Conservation (phyloP, 106 monocot species). For the Phalaenopsis aphrodite region DNA sequence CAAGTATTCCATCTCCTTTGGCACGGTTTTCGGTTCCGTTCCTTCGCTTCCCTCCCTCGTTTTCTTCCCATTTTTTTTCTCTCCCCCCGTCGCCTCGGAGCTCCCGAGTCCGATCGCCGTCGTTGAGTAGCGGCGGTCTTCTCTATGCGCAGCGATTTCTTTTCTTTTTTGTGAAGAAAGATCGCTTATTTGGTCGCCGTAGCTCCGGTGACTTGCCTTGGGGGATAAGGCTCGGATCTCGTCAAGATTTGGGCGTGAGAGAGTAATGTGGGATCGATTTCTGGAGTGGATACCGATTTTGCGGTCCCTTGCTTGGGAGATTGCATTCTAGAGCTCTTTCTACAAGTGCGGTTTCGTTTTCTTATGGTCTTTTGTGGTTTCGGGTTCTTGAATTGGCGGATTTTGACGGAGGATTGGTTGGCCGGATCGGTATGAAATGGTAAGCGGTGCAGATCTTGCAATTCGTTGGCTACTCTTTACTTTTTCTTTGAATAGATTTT, state of each 20-base stretch:
- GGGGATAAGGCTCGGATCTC: slow-evolving; percentile 10
- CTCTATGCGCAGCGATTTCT: neutral
- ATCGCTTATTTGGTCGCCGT: neutral
- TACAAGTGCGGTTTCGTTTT: neutral
- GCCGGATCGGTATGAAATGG: slow-evolving; percentile 5
- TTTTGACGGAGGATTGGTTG: neutral
- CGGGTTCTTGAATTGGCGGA: neutral
- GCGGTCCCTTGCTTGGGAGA: neutral
- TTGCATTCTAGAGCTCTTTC: neutral
- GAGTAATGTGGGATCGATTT: slow-evolving; percentile 10
- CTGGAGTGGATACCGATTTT: neutral
- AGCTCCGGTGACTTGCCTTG: slow-evolving; percentile 2
- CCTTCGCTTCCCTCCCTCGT: slow-evolving; percentile 4
- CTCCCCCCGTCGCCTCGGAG: neutral
- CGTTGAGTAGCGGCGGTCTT: neutral
- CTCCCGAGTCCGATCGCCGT: neutral
- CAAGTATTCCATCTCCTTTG: neutral
- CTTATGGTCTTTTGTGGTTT: neutral
- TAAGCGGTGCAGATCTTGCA: neutral
- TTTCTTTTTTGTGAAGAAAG: neutral
- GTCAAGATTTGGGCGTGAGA: neutral
- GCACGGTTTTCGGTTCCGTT: slow-evolving; percentile 7
- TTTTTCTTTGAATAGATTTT: neutral
- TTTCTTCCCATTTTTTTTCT: neutral
- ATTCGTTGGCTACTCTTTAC: neutral